phyloP scores from a whole-genome alignment of 1,284 basidiomycete genomes.

The Entoloma clypeatum region DNA sequence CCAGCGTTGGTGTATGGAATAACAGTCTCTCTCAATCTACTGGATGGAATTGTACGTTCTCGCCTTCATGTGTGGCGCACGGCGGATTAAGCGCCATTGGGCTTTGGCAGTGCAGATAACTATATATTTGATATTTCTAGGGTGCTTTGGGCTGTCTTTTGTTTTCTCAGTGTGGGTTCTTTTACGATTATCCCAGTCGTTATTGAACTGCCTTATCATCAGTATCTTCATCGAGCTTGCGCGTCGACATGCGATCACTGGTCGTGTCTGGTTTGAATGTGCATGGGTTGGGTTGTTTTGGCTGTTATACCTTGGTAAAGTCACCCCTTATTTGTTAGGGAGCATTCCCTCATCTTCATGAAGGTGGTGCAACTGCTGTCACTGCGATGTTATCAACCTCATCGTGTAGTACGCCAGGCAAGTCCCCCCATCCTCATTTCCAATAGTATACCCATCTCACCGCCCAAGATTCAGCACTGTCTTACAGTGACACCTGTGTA shows the following conservation, averaged over 20 bases:
- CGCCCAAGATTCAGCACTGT: conserved; percentile 15
- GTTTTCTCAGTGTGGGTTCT: conserved; percentile 57
- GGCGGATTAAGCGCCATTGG: conserved; percentile 1
- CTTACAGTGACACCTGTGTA: conserved; percentile 39
- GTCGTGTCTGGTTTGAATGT: conserved; percentile 70
- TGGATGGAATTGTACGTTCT: conserved; percentile 34
- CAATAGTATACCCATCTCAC: neutral
- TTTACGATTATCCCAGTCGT: neutral
- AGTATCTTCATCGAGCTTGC: conserved; percentile 64
- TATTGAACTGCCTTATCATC: conserved; percentile 5
- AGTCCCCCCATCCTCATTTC: neutral
- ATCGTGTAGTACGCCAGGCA: conserved; percentile 30
- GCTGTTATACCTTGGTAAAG: conserved; percentile 58
- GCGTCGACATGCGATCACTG: conserved; percentile 46
- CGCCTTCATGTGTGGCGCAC: neutral
- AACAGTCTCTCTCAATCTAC: conserved; percentile 42
- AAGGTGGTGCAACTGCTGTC: conserved; percentile 47
- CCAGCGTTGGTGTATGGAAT: conserved; percentile 70
- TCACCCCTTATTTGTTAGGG: neutral
- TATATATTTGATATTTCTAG: conserved; percentile 59
- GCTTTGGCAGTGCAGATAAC: conserved; percentile 47
- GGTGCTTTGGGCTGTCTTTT: conserved; percentile 52
- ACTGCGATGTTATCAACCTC: conserved; percentile 35
- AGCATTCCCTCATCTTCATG: neutral
- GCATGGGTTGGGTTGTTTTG: conserved; percentile 58